Evolutionary conservation across 371 early-diverging fungal species (phyloP).

Genomic region (Mortierella sp.): DNA sequence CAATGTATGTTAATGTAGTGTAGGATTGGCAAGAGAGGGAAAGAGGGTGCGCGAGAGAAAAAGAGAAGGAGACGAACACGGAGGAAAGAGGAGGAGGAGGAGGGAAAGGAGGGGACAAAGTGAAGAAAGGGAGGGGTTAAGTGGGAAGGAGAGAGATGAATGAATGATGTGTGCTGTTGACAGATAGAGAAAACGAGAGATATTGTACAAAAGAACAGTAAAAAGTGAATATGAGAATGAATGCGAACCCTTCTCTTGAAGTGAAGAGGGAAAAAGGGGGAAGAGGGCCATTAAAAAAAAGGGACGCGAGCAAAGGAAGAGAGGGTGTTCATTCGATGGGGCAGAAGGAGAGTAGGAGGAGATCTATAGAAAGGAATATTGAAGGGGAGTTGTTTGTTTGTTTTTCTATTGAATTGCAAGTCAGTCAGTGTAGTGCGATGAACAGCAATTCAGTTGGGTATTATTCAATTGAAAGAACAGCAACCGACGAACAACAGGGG

Average conservation of each 20-base stretch:
- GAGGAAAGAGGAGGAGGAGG: background rate
- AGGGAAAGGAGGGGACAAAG: background rate
- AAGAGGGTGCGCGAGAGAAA: background rate
- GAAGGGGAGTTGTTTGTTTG: background rate
- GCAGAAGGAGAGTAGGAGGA: background rate
- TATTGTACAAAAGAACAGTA: background rate
- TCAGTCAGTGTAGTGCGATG: background rate
- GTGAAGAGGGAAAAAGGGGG: background rate
- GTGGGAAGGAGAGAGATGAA: background rate
- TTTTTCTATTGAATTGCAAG: background rate
- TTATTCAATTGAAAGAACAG: background rate
- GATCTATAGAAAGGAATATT: background rate
- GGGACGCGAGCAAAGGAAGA: background rate
- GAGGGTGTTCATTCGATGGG: background rate
- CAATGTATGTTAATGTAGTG: background rate
- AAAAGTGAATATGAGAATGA: background rate
- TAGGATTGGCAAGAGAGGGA: background rate
- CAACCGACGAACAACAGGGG: too few species aligned
- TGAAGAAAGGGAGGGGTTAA: background rate
- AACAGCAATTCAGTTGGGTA: background rate
- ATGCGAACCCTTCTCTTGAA: background rate
- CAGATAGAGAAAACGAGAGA: background rate
- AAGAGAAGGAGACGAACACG: background rate
- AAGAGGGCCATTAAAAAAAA: background rate
- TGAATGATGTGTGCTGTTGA: background rate